Percentiles rank a stretch among this genome's conserved stretches.
Conservation (phyloP, 225 moss, liverwort and hornwort genomes). For the Polytrichum formosum region DNA sequence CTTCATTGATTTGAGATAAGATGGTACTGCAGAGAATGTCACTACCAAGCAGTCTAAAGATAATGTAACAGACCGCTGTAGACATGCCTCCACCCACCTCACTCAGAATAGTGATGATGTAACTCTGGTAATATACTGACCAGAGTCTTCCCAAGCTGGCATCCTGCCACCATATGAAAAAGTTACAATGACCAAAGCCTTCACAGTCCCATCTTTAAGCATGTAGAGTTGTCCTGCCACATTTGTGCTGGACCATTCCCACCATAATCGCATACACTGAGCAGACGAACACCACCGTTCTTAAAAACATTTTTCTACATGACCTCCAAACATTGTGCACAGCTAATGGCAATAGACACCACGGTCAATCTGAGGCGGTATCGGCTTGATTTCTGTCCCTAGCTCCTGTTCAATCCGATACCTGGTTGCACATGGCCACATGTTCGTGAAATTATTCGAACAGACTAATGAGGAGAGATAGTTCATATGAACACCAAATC, state of each 20-base stretch:
- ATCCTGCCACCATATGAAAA: constrained; percentile 42
- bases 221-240: constrained; percentile 45
- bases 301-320: constrained; percentile 35
- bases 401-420: constrained; percentile 70
- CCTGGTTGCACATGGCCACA: constrained; percentile 17
- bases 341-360: constrained; percentile 54
- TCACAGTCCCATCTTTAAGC: constrained; percentile 40
- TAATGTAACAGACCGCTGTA: constrained; percentile 30
- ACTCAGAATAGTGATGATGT: constrained; percentile 36
- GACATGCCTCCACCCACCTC: constrained; percentile 48
- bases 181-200: constrained; percentile 38
- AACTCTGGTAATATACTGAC: constrained; percentile 39
- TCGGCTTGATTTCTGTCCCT: constrained; percentile 65
- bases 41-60: constrained; percentile 36
- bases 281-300: constrained; percentile 40
- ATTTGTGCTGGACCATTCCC: constrained; percentile 40
- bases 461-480: neutral
- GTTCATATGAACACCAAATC: neutral
- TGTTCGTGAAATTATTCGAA: neutral
- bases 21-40: constrained; percentile 48
- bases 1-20: constrained; percentile 45
- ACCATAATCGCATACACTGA: constrained; percentile 34
- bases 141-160: constrained; percentile 29
- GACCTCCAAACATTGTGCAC: constrained; percentile 16
- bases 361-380: constrained; percentile 64